A percentile compares a stretch with the other conserved stretches of the same genome.
These are phyloP conservation scores for Pseudotsuga menziesii DNA, from an alignment of 75 land plant genomes.

Conservation along the genomic window DNA sequence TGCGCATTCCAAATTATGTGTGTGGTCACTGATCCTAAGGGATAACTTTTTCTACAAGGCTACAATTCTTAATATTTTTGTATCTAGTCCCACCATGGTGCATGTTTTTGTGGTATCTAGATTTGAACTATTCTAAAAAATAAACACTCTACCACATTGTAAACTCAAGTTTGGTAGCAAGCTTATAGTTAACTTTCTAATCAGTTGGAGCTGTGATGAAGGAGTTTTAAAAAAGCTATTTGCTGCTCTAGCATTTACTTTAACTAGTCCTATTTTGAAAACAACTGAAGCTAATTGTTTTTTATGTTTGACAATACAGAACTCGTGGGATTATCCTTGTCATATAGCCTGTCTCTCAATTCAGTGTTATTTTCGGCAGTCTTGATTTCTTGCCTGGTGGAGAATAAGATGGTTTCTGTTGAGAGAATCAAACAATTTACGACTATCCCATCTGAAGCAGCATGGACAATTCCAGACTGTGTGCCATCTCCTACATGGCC, in stretches of 20 bases:
- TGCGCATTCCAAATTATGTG: no score
- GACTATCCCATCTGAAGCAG: slow-evolving; percentile 75
- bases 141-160: not conserved
- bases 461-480: slow-evolving; percentile 45
- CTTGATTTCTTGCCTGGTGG: slow-evolving; percentile 72
- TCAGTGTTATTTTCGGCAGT: slow-evolving; percentile 51
- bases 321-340: slow-evolving; percentile 80
- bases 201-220: not conserved
- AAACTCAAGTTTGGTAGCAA: not conserved
- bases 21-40: no score
- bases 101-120: not conserved
- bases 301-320: slow-evolving; percentile 38
- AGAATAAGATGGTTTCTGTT: slow-evolving; percentile 91
- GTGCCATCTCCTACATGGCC: slow-evolving; percentile 85
- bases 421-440: slow-evolving; percentile 88
- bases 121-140: not conserved
- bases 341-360: slow-evolving; percentile 85
- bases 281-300: not conserved
- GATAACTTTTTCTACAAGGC: no score
- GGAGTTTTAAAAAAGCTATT: not conserved
- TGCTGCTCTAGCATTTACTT: not conserved
- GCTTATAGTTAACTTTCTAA: not conserved
- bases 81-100: not conserved
- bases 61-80: not conserved
- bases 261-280: not conserved